These are phyloP conservation scores for Fusarium penzigii DNA, from an alignment of 2,329 filamentous ascomycete genomes.

Conservation along the genomic window DNA sequence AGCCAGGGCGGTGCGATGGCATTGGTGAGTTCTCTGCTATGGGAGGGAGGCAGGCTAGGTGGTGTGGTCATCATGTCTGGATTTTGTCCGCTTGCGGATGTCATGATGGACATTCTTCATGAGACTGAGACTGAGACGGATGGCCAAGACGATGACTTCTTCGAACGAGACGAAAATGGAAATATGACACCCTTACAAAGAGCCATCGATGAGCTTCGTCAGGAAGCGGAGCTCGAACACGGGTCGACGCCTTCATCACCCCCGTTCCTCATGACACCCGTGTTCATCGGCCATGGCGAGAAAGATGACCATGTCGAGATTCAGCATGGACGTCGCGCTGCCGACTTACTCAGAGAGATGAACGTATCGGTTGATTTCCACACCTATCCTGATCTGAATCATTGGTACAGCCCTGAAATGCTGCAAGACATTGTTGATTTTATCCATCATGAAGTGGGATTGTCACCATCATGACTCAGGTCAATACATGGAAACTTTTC, in stretches of 20 bases:
- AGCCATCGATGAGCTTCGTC: slow-evolving; percentile 28
- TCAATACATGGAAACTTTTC: not conserved
- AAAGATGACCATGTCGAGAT: slow-evolving; percentile 44
- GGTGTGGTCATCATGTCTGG: slow-evolving; percentile 47
- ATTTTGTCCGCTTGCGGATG: slow-evolving; percentile 44
- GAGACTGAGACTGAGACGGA: not conserved
- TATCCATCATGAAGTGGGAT: slow-evolving; percentile 11
- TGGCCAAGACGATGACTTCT: slow-evolving; percentile 16
- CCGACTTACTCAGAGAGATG: slow-evolving; percentile 35
- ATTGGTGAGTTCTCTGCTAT: slow-evolving; percentile 44
- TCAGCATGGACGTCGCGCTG: slow-evolving; percentile 36
- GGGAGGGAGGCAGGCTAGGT: slow-evolving; percentile 42
- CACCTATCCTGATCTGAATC: slow-evolving; percentile 43
- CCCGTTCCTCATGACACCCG: slow-evolving; percentile 34
- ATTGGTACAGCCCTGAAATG: slow-evolving; percentile 48
- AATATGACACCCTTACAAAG: slow-evolving; percentile 17
- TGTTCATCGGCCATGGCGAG: slow-evolving; percentile 48
- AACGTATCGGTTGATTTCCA: slow-evolving; percentile 38
- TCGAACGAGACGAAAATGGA: slow-evolving; percentile 13
- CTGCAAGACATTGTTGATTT: slow-evolving; percentile 39
- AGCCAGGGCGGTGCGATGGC: slow-evolving; percentile 56
- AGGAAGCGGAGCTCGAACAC: slow-evolving; percentile 29
- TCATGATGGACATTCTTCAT: slow-evolving; percentile 27
- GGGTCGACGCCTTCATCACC: not conserved
- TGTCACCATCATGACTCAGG: not conserved